A percentile compares a stretch with the other conserved stretches of the same genome.
Conservation (phyloP, 345 rosid genomes). For the Balakata baccata region DNA sequence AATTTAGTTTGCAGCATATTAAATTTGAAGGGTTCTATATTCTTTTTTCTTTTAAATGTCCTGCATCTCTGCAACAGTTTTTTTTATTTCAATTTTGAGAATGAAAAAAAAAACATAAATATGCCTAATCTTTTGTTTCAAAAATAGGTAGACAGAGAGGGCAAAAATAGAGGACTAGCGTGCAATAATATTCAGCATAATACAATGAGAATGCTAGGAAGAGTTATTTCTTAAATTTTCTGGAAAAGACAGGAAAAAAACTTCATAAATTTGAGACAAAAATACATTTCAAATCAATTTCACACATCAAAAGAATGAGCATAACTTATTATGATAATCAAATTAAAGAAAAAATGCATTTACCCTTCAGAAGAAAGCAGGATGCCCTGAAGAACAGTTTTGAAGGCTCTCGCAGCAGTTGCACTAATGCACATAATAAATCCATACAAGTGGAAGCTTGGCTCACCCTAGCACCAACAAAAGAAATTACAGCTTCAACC, state of each 20-base stretch:
- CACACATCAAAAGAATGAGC: background rate
- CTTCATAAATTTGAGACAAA: background rate
- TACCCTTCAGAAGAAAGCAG: slow-evolving; percentile 73
- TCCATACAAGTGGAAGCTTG: slow-evolving; percentile 87
- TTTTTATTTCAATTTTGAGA: no score
- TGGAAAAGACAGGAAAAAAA: background rate
- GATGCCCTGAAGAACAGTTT: slow-evolving; percentile 91
- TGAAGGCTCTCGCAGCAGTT: slow-evolving; percentile 92
- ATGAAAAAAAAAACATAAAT: no score
- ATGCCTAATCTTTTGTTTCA: no score
- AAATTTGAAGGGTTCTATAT: no score
- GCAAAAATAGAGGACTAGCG: background rate
- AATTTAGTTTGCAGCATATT: no score
- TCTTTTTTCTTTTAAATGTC: no score
- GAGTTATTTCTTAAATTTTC: background rate
- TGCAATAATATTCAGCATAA: background rate
- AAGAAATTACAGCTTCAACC: slow-evolving; percentile 9
- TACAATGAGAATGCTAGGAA: background rate
- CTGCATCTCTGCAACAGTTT: no score
- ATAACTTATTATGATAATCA: background rate
- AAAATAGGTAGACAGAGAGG: background rate
- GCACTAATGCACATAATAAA: slow-evolving; percentile 94
- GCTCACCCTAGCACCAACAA: slow-evolving; percentile 72
- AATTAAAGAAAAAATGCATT: background rate
- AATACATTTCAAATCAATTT: background rate